Conservation (phyloP, 164 flowering plant genomes). For the Vitis riparia region DNA sequence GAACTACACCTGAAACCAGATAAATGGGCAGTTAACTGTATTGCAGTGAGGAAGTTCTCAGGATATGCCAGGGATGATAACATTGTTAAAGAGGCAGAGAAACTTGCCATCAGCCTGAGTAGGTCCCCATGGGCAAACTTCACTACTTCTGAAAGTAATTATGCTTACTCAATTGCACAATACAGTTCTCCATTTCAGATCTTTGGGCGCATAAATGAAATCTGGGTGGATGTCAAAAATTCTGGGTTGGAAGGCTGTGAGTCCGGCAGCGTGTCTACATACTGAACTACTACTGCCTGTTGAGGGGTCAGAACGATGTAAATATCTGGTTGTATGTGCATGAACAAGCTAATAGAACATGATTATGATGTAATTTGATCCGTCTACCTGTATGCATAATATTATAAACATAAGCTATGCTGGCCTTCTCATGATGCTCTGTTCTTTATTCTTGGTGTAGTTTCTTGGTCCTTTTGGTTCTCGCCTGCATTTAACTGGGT, state of each 20-base stretch:
- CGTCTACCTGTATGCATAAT: too few species aligned
- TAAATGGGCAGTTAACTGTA: conserved; percentile 46
- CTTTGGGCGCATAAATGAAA: conserved; percentile 72
- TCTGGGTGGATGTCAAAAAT: conserved; percentile 69
- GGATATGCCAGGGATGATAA: conserved; percentile 73
- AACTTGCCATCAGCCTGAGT: conserved; percentile 69
- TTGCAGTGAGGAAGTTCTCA: conserved; percentile 77
- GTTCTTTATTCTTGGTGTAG: too few species aligned
- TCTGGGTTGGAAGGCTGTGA: conserved; percentile 34
- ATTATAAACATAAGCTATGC: too few species aligned
- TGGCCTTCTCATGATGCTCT: too few species aligned
- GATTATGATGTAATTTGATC: too few species aligned
- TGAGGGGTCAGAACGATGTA: too few species aligned
- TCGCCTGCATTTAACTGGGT: too few species aligned
- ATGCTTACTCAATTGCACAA: conserved; percentile 84
- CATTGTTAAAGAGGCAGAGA: conserved; percentile 65
- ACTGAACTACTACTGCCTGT: conserved; percentile 18
- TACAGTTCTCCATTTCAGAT: conserved; percentile 64
- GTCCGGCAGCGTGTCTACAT: conserved; percentile 35
- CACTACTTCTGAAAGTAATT: conserved; percentile 42
- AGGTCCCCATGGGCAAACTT: conserved; percentile 69
- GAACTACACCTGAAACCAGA: conserved; percentile 56
- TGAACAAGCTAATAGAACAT: too few species aligned
- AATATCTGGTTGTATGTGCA: too few species aligned
- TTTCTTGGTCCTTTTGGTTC: too few species aligned